Evolutionary conservation across 1,139 yeast genomes (phyloP).

Genomic region (Geotrichum aggregatum): DNA sequence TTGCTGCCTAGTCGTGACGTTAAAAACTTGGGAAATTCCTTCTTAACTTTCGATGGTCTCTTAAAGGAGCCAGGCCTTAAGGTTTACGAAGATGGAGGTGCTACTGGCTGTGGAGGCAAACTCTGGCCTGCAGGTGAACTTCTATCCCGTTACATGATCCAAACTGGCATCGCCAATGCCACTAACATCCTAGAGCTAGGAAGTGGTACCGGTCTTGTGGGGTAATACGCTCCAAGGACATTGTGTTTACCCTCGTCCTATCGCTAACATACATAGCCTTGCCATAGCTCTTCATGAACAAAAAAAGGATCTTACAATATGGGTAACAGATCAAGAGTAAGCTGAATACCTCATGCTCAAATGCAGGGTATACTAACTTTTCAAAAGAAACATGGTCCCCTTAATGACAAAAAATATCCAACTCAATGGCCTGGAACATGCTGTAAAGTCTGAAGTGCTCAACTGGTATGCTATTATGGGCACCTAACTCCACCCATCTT

Average conservation of each 20-base stretch:
- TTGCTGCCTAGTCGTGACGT: slow-evolving; percentile 37
- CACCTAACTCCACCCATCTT: not conserved
- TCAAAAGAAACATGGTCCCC: slow-evolving; percentile 40
- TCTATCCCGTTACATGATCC: slow-evolving; percentile 44
- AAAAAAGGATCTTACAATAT: slow-evolving; percentile 38
- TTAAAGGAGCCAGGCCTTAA: slow-evolving; percentile 40
- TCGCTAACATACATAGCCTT: slow-evolving; percentile 27
- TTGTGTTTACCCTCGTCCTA: not conserved
- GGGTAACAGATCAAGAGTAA: slow-evolving; percentile 43
- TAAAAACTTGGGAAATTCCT: slow-evolving; percentile 43
- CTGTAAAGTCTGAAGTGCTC: slow-evolving; percentile 44
- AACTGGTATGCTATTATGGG: slow-evolving; percentile 39
- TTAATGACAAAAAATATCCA: slow-evolving; percentile 46
- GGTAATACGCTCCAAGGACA: slow-evolving; percentile 28
- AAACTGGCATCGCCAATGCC: slow-evolving; percentile 30
- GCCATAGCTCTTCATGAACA: slow-evolving; percentile 38
- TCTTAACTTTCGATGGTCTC: slow-evolving; percentile 44
- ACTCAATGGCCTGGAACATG: slow-evolving; percentile 39
- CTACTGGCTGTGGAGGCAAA: slow-evolving; percentile 57
- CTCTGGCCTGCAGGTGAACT: slow-evolving; percentile 58
- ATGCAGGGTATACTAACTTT: slow-evolving; percentile 4
- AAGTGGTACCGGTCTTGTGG: slow-evolving; percentile 55
- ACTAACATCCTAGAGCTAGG: slow-evolving; percentile 49
- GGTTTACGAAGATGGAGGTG: slow-evolving; percentile 54
- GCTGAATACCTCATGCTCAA: slow-evolving; percentile 18